These are phyloP conservation scores for Taxillus chinensis DNA, from an alignment of 164 flowering plant genomes.

Conservation along the genomic window DNA sequence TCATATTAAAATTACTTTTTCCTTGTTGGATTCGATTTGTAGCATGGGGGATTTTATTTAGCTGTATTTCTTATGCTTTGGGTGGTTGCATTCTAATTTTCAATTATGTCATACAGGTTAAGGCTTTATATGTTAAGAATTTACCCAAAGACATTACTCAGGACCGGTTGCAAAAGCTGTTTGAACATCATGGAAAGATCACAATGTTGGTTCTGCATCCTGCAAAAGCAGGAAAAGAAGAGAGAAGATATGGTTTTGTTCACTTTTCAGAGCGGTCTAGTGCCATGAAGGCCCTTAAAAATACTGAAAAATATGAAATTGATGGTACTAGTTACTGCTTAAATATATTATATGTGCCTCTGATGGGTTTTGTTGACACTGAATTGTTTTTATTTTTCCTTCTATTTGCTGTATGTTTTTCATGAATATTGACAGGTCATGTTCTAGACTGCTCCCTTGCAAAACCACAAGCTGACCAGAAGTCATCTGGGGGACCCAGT, in stretches of 20 bases:
- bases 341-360: background rate
- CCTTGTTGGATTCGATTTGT: background rate
- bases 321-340: slow-evolving; percentile 34
- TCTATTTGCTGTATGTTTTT: background rate
- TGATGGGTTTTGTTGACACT: background rate
- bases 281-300: slow-evolving; percentile 71
- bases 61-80: background rate
- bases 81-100: background rate
- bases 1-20: background rate
- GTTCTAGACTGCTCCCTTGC: slow-evolving; percentile 85
- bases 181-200: slow-evolving; percentile 75
- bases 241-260: slow-evolving; percentile 72
- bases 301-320: slow-evolving; percentile 69
- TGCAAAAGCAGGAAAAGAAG: slow-evolving; percentile 68
- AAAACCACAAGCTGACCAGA: slow-evolving; percentile 76
- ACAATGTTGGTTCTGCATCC: slow-evolving; percentile 81
- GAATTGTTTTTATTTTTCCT: no score
- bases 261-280: slow-evolving; percentile 76
- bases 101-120: slow-evolving; percentile 39
- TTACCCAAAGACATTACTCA: slow-evolving; percentile 60
- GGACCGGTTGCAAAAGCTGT: slow-evolving; percentile 53
- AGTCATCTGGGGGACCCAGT: slow-evolving; percentile 35
- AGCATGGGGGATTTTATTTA: no score
- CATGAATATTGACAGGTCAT: slow-evolving; percentile 42
- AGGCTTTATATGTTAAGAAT: slow-evolving; percentile 81